Evolutionary conservation across 106 monocot species (phyloP), one percentile per base, ranked within the genome.

Genomic region (Cymbidium sinense): DNA sequence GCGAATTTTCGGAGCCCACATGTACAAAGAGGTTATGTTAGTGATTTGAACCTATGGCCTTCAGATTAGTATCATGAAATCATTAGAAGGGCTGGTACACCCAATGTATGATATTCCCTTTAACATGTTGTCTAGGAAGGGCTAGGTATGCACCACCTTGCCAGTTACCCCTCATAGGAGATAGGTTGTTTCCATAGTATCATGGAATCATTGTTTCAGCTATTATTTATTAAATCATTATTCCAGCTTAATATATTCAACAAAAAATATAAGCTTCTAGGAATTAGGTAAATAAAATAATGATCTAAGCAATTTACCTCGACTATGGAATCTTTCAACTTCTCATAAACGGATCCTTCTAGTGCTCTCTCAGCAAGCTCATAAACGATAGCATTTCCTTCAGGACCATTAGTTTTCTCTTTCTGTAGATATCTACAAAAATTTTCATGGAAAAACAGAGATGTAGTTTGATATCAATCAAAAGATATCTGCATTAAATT

Each of bases 301-400:
- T 71, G 71, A 71, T 71, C 43, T 13, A 44, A 74, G 44, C 11
- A 74, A 69, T 78, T 65, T 78, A 87, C 93, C 93, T 91, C 82
- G 52, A 76, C 64, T 75, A 91, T 91, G 70, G 84, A 90, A 31
- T 85, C 80, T 82, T 96, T 89, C 1, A 91, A 9, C 75, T 89
- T 86, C 41, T 71, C 54, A 70, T 41, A 85, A 71, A 87, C 74
- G 33, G 96, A 85, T 70, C 81, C 85, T 77, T 96, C 91, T 73
- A 96, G 75, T 77, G 96, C 83, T 84, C 96, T 86, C 77, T 96
- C 96, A 74, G 93, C 93, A 73, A 96, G 91, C 77, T 91, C 96
- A 83, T 91, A 96, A 77, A 90, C 93, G 50, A 94, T 19, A 75
- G n/a, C 77, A 70, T 87, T 86, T 50, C 93, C 93, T 72, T 94